Base-by-base conservation (phyloP, 2,329 filamentous ascomycete genomes). In the Hawksworthiomyces lignivorus region DNA sequence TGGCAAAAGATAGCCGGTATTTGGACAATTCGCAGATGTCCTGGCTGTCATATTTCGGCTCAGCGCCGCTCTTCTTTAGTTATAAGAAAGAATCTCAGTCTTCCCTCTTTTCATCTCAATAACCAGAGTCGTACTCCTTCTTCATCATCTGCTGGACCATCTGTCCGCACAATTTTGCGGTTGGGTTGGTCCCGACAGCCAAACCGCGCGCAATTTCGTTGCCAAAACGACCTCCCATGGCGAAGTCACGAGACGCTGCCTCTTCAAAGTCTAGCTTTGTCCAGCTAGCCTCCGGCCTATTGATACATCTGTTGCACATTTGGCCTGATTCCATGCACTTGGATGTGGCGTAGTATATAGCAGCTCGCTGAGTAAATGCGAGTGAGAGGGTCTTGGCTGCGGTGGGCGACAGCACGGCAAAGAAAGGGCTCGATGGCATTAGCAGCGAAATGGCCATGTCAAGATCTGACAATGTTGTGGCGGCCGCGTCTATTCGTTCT, bases 351-450 rank as follows among this genome's bases (percentile, higher is more conserved):
- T 79, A 71, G 50, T 80, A 81, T 27, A 84, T 62, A 26, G 77
- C 77, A 4, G 75, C 84, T 36, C 82, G 72, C 57, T 89, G 84
- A 0, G 83, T 87, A 52, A 85, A 76, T 5, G 82, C 79, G 50
- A 80, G 76, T 2, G 80, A 77, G 8, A 90, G 62, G 0, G 83
- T 80, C 44, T 74, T 79, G 10, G 76, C 78, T 22, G 77, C 74
- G 39, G 78, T 73, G 7, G 77, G 70, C 3, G 82, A 87, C 26
- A 87, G 64, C 12, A 73, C 62, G 2, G 68, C 62, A 19, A 64
- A 64, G 2, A 87, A 64, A 12, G 73, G 62, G 3, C 67, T 62
- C 21, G 63, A 63, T 3, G 80, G 82, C 7, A 72, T 73, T 28
- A 79, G 69, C 36, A 84, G 66, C 3, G 55, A 52, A 38, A 87